Percentiles rank a stretch among this genome's conserved stretches.
Conservation (phyloP, 2,329 filamentous ascomycete genomes). For the Exserohilum turcica region DNA sequence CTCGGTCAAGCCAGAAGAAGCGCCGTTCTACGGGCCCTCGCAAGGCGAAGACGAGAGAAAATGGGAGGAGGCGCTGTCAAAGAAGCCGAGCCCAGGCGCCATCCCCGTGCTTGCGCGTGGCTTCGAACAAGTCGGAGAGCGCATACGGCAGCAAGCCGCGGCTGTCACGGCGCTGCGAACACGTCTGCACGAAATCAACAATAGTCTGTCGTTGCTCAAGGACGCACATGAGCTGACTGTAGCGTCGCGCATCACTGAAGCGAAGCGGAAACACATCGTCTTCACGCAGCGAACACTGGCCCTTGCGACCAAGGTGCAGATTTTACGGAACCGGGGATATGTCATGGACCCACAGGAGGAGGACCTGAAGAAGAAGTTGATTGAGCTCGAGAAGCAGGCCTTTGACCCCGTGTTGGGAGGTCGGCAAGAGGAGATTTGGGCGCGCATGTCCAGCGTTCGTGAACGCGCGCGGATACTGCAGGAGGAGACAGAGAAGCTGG, state of each 20-base stretch:
- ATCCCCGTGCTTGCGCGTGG: slow-evolving; percentile 78
- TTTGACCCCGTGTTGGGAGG: slow-evolving; percentile 76
- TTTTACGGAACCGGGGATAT: slow-evolving; percentile 80
- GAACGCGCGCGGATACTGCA: slow-evolving; percentile 74
- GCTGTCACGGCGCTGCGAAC: slow-evolving; percentile 72
- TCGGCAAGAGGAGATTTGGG: slow-evolving; percentile 84
- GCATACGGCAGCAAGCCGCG: slow-evolving; percentile 72
- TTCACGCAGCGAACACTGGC: slow-evolving; percentile 74
- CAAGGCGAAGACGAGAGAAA: slow-evolving; percentile 74
- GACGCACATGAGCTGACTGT: slow-evolving; percentile 77
- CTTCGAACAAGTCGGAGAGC: slow-evolving; percentile 72
- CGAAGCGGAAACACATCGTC: slow-evolving; percentile 72
- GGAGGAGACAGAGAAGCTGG: slow-evolving; percentile 73
- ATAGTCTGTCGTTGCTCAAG: slow-evolving; percentile 71
- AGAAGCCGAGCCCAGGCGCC: slow-evolving; percentile 75
- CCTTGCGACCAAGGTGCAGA: slow-evolving; percentile 78
- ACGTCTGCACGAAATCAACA: slow-evolving; percentile 79
- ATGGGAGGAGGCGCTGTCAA: slow-evolving; percentile 82
- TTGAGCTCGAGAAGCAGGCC: slow-evolving; percentile 69
- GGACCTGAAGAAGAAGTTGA: slow-evolving; percentile 73
- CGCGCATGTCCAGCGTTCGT: slow-evolving; percentile 74
- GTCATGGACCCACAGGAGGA: slow-evolving; percentile 80
- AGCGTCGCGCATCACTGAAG: slow-evolving; percentile 73
- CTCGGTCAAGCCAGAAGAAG: slow-evolving; percentile 73
- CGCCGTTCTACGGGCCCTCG: slow-evolving; percentile 76